Evolutionary conservation across 768 basidiomycete species (phyloP).

Genomic region (Psilocybe azurescens): DNA sequence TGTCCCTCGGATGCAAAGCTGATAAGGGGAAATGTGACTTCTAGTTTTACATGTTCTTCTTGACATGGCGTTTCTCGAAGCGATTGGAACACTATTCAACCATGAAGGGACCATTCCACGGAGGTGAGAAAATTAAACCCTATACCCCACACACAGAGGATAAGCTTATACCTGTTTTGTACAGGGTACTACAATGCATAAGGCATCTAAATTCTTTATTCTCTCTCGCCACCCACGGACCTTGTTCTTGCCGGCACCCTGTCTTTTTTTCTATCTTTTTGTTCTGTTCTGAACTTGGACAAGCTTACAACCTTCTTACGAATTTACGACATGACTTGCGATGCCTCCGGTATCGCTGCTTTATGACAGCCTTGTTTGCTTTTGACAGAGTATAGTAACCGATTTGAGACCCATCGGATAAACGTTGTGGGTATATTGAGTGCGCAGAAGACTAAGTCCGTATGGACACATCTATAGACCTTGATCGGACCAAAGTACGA

Average conservation of each 20-base stretch:
- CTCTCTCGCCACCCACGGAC: conserved; percentile 32
- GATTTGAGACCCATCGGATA: conserved; percentile 9
- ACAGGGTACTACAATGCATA: conserved; percentile 60
- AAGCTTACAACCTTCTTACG: conserved; percentile 33
- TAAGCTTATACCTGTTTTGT: conserved; percentile 30
- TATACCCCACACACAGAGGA: conserved; percentile 18
- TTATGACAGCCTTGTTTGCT: conserved; percentile 22
- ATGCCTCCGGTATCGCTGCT: conserved; percentile 15
- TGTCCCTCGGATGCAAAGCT: conserved; percentile 25
- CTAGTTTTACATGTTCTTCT: conserved; percentile 79
- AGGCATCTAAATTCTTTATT: conserved; percentile 27
- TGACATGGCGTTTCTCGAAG: conserved; percentile 76
- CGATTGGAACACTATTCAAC: conserved; percentile 67
- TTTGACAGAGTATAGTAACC: conserved; percentile 8
- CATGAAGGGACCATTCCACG: conserved; percentile 67
- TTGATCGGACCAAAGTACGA: conserved; percentile 28
- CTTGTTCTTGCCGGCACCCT: conserved; percentile 29
- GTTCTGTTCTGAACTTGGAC: conserved; percentile 21
- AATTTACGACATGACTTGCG: conserved; percentile 40
- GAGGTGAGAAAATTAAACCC: conserved; percentile 50
- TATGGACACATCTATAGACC: conserved; percentile 24
- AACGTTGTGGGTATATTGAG: conserved; percentile 15
- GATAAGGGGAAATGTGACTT: conserved; percentile 27
- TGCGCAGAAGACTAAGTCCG: conserved; percentile 14
- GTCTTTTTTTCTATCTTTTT: conserved; percentile 29